Evolutionary conservation across 441 rosid genomes (phyloP), one percentile per base, ranked within the genome.

Genomic region (Gossypium schwendimanii): DNA sequence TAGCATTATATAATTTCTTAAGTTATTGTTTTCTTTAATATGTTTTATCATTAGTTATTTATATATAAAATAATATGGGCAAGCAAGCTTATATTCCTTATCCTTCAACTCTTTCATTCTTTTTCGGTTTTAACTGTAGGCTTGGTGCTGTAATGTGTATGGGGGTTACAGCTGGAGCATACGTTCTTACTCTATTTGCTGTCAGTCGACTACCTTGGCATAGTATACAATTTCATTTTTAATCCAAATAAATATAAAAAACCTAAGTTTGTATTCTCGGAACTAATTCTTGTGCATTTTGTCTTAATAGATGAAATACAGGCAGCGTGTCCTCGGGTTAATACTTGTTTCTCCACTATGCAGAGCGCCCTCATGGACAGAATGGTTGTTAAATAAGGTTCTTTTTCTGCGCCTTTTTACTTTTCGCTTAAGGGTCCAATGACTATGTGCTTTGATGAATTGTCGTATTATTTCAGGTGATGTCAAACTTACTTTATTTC

Each of bases 101-200:
- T 12, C 36, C 45, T 12, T 54, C 45, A 24, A 1, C 63, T 50
- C 61, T 73, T 47, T 61, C 47, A 39, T 45, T 5, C 3, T 63
- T 72, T 39, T 63, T 21, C 1, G 24, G 60, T 9, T 55, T 62
- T 41, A 74, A 63, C 14, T 41, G 52, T 78, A 94, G 99, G 79
- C 97, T 94, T 71, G 99, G 93, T 69, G 81, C 94, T 21, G 99
- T 94, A 21, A 91, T 91, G 97, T 94, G 99, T 73, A 85, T 94
- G 93, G 99, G 99, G 60, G 96, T 91, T 72, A 87, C 97, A 31
- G 96, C 97, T 10, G 99, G 98, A 82, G 99, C 99, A 28, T 92
- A 94, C 76, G 75, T 94, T 79, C 90, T 94, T 75, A 88, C 97
- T 57, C 74, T 94, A 39, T 94, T 94, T 84, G 93, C 99, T 7